Conservation (phyloP, 768 basidiomycete genomes). For the Rhodotorula graminis region DNA sequence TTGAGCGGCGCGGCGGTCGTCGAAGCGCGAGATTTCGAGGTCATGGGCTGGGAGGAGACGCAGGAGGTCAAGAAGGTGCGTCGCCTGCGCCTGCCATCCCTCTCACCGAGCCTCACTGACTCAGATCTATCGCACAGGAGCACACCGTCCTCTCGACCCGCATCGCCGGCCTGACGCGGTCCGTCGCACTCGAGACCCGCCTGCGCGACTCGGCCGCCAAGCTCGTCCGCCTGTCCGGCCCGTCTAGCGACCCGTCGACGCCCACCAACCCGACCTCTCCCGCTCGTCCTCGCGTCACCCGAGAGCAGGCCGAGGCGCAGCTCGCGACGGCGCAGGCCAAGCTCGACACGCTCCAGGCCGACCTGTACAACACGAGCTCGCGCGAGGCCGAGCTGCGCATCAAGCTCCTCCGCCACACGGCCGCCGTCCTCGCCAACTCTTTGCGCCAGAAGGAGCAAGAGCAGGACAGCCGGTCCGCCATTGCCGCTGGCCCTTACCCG, state of each 20-base stretch:
- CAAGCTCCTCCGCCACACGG: conserved; percentile 71
- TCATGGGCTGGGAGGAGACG: conserved; percentile 68
- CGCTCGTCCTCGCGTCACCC: conserved; percentile 52
- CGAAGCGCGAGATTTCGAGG: conserved; percentile 76
- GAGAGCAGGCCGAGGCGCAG: conserved; percentile 57
- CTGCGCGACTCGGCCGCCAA: conserved; percentile 80
- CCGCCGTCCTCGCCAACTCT: conserved; percentile 70
- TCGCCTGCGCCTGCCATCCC: no score
- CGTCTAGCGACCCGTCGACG: neutral
- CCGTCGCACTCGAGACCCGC: conserved; percentile 73
- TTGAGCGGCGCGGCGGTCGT: conserved; percentile 89
- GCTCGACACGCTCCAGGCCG: conserved; percentile 65
- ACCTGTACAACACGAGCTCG: conserved; percentile 64
- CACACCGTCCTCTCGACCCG: conserved; percentile 65
- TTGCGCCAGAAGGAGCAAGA: conserved; percentile 60
- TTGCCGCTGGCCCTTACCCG: neutral
- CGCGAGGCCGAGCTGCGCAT: conserved; percentile 61
- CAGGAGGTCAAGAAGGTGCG: conserved; percentile 66
- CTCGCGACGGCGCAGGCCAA: conserved; percentile 68
- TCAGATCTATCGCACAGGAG: conserved; percentile 55
- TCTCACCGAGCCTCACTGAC: no score
- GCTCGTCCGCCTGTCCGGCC: conserved; percentile 60
- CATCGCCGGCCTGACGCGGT: conserved; percentile 63
- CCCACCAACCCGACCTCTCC: neutral
- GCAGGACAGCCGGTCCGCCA: neutral